Evolutionary conservation across 768 basidiomycete species (phyloP).

Genomic region (Xanthoconium purpureum): DNA sequence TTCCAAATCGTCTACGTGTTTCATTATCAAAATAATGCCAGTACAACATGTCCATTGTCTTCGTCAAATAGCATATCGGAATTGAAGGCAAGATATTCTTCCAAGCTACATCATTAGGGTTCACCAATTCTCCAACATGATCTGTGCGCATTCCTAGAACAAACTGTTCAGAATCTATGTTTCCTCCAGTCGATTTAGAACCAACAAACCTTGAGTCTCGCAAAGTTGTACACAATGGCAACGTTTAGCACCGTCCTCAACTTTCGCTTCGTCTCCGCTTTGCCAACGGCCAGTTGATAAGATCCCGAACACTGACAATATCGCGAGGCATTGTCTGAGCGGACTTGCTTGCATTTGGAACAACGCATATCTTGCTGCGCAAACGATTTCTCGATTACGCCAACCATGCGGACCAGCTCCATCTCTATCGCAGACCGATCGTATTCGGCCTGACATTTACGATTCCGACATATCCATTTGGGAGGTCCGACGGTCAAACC

Average conservation of each 20-base stretch:
- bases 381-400: constrained; percentile 66
- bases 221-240: constrained; percentile 67
- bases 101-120: neutral
- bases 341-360: constrained; percentile 85
- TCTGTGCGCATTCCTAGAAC: constrained; percentile 39
- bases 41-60: neutral
- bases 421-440: constrained; percentile 88
- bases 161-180: neutral
- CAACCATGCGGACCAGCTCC: constrained; percentile 73
- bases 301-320: constrained; percentile 88
- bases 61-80: neutral
- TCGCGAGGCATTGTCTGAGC: constrained; percentile 80
- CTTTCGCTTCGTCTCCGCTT: constrained; percentile 66
- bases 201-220: constrained; percentile 59
- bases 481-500: constrained; percentile 44
- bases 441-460: constrained; percentile 68
- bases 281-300: constrained; percentile 70
- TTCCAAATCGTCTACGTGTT: too few species aligned
- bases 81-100: neutral
- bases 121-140: constrained; percentile 38
- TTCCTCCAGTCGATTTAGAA: constrained; percentile 1
- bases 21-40: too few species aligned
- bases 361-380: constrained; percentile 91
- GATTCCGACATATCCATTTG: constrained; percentile 69
- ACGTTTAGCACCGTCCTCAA: constrained; percentile 83